phyloP scores from a whole-genome alignment of 306 rosid species.

The Trifolium pratense region DNA sequence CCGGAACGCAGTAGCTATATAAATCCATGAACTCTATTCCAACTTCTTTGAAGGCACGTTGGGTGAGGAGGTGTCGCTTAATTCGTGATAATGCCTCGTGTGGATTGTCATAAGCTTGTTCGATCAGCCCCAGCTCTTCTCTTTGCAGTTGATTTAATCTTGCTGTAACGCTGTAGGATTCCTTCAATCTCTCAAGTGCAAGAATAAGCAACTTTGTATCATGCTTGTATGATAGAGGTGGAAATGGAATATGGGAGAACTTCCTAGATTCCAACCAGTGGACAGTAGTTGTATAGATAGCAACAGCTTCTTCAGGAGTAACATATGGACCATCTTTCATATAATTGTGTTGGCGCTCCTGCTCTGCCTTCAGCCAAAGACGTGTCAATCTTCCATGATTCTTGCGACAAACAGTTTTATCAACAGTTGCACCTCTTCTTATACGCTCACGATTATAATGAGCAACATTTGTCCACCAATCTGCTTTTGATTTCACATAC shows the following conservation, averaged over 20 bases:
- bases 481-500: constrained; percentile 97
- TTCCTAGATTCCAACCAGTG: constrained; percentile 99
- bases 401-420: constrained; percentile 96
- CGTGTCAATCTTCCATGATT: constrained; percentile 98
- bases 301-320: constrained; percentile 98
- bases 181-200: constrained; percentile 96
- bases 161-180: constrained; percentile 95
- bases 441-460: constrained; percentile 98
- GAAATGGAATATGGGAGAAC: constrained; percentile 96
- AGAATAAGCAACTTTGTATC: constrained; percentile 94
- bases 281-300: constrained; percentile 92
- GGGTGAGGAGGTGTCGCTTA: constrained; percentile 95
- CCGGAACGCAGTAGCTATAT: constrained; percentile 95
- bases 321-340: constrained; percentile 99
- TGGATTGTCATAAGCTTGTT: constrained; percentile 99
- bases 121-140: constrained; percentile 95
- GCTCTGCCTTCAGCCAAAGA: constrained; percentile 96
- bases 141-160: constrained; percentile 96
- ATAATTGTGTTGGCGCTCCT: constrained; percentile 99
- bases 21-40: constrained; percentile 99
- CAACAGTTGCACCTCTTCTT: constrained; percentile 99
- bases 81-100: constrained; percentile 97
- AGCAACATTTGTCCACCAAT: constrained; percentile 99
- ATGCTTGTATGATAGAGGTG: constrained; percentile 97
- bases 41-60: constrained; percentile 99